Base-by-base conservation (phyloP, 2,329 filamentous ascomycete species). In the Parastagonospora nodorum region DNA sequence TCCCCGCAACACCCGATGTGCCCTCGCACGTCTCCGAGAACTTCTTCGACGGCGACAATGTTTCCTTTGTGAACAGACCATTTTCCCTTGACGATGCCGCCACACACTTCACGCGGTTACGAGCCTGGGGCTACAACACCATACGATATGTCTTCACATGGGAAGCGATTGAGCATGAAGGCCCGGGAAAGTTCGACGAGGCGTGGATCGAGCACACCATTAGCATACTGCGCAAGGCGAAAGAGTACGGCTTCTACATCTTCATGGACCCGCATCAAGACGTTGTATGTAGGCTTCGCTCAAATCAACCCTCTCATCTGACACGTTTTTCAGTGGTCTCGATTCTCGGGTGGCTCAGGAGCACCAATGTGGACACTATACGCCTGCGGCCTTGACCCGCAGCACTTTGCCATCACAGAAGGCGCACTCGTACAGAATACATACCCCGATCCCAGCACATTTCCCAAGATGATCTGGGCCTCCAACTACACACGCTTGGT, bases 231-330 rank as follows among this genome's bases (percentile, higher is more conserved):
- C 84, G 92, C 49, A 80, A 92, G 58, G 92, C 92, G 32, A 96
- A 92, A 71, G 82, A 86, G 32, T 97, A 96, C 78, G 90, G 90
- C 27, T 97, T 99, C 73, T 96, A 95, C 68, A 82, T 99, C 42
- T 97, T 97, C 71, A 96, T 99, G 91, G 95, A 99, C 64, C 93
- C 95, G 15, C 94, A 99, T 73, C 94, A 99, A 80, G 94, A 99
- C 78, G 93, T 97, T 64, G 88, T 90, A 82, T 59, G 86, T 84
- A 54, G 47, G 11, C 39, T 37, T 48, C 28, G 10, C 1, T 4
- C 16, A 28, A 35, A 12, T 45, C 27, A 49, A 39, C 16, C 19
- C 48, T 12, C 5, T 38, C 8, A 42, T 60, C 67, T 71, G 48
- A 67, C 66, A 38, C 58, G 30, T 52, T 40, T 53, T 32, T 5